These are phyloP conservation scores for Novymonas esmeraldas DNA, from an alignment of 208 protist genomes.

Conservation along the genomic window DNA sequence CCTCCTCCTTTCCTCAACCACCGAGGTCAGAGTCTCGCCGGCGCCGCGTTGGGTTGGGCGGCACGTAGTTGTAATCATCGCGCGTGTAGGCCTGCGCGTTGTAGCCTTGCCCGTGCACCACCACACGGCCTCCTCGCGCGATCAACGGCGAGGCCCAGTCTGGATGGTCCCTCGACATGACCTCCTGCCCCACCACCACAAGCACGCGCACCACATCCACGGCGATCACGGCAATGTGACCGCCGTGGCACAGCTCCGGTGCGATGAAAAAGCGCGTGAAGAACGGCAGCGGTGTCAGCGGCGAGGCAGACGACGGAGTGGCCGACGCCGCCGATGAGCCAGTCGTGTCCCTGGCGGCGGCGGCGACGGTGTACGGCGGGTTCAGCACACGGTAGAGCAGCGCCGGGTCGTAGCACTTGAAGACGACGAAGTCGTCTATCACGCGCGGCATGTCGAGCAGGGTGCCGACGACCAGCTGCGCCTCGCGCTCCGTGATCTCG, in stretches of 20 bases:
- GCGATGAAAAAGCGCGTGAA: slow-evolving; percentile 73
- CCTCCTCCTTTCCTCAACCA: neutral
- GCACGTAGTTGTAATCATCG: slow-evolving; percentile 37
- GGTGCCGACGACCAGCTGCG: slow-evolving; percentile 39
- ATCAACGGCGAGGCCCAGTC: slow-evolving; percentile 41
- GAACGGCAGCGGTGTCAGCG: slow-evolving; percentile 33
- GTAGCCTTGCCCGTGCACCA: slow-evolving; percentile 46
- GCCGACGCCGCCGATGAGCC: neutral
- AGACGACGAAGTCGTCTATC: slow-evolving; percentile 68
- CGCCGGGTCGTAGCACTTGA: slow-evolving; percentile 24
- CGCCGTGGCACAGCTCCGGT: slow-evolving; percentile 62
- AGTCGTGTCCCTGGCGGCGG: neutral
- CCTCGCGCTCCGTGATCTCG: slow-evolving; percentile 68
- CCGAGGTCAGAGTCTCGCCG: slow-evolving; percentile 1
- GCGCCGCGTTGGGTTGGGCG: slow-evolving; percentile 12
- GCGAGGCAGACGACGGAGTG: too few relatives aligned
- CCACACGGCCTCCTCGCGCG: slow-evolving; percentile 30
- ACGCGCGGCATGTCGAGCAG: slow-evolving; percentile 50
- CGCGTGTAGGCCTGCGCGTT: slow-evolving; percentile 48
- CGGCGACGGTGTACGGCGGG: neutral
- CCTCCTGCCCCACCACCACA: slow-evolving; percentile 71
- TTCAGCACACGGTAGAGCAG: slow-evolving; percentile 19
- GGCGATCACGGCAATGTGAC: slow-evolving; percentile 62
- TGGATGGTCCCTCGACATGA: slow-evolving; percentile 36
- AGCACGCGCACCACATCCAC: slow-evolving; percentile 70